Evolutionary conservation across 2,329 filamentous ascomycete genomes (phyloP).

Genomic region (Madurella mycetomatis): DNA sequence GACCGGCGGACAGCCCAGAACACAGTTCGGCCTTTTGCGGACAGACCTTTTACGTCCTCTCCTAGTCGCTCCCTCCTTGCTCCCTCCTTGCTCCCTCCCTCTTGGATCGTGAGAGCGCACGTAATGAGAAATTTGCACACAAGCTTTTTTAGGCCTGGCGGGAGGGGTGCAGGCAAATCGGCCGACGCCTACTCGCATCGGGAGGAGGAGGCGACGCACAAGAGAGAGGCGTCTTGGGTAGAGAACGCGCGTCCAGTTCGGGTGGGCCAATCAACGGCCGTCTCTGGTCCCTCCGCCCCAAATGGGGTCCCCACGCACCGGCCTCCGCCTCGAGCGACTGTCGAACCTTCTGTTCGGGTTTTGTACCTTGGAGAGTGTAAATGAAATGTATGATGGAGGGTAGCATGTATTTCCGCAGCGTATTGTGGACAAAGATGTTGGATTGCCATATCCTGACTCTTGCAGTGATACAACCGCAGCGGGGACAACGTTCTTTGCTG

Average conservation of each 20-base stretch:
- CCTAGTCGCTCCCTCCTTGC: neutral
- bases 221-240: constrained; percentile 17
- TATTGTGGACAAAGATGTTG: no score
- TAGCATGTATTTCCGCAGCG: no score
- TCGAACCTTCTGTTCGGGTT: neutral
- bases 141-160: neutral
- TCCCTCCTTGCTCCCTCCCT: neutral
- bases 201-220: constrained; percentile 15
- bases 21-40: no score
- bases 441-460: no score
- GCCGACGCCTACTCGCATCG: neutral
- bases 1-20: neutral
- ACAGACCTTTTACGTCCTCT: neutral
- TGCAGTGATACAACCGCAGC: no score
- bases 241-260: constrained; percentile 25
- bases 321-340: constrained; percentile 13
- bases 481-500: no score
- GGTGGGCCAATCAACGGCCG: constrained; percentile 18
- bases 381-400: no score
- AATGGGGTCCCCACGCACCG: constrained; percentile 19
- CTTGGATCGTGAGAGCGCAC: constrained; percentile 4
- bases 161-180: constrained; percentile 17
- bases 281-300: constrained; percentile 23
- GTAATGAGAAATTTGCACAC: constrained; percentile 6
- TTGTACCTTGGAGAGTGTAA: no score